Base-by-base conservation (phyloP, 768 basidiomycete species). In the Mycena indigotica region DNA sequence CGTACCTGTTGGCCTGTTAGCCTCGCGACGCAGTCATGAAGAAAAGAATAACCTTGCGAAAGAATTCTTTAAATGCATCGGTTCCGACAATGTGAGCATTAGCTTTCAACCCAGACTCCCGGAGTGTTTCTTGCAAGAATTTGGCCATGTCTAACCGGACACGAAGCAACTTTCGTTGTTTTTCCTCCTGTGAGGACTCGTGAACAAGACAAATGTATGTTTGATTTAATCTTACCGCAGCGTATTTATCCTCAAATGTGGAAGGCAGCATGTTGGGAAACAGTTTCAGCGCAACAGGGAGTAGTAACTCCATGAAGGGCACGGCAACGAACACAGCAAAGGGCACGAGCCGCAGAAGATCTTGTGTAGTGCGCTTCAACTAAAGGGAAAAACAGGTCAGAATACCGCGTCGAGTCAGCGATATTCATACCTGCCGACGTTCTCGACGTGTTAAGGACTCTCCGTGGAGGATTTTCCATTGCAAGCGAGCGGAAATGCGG, bases 261-360 rank as follows among this genome's bases (percentile, higher is more conserved):
- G 93, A 95, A 0, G 97, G 97, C 4, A 99, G 84, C 94, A 98
- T 98, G 73, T 91, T 98, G 15, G 97, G 97, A 83, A 99, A 99
- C 41, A 99, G 75, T 72, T 96, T 97, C 63, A 99, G 81, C 0
- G 95, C 95, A 38, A 99, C 93, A 2, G 97, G 97, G 2, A 99
- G 84, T 4, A 99, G 80, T 17, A 99, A 71, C 70, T 98, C 97
- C 96, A 98, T 98, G 81, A 98, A 98, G 1, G 97, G 97, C 2
- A 99, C 93, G 66, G 97, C 80, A 61, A 98, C 70, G 76, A 99
- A 98, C 50, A 93, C 93, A 5, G 91, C 85, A 73, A 99, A 99
- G 1, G 97, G 97, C 23, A 98, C 87, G 15, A 99, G 86, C 28
- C 97, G 86, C 52, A 99, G 74, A 28, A 98, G 69, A 73, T 99